Evolutionary conservation across 768 basidiomycete genomes (phyloP).

Genomic region (Rhodosporidiobolus odoratus): DNA sequence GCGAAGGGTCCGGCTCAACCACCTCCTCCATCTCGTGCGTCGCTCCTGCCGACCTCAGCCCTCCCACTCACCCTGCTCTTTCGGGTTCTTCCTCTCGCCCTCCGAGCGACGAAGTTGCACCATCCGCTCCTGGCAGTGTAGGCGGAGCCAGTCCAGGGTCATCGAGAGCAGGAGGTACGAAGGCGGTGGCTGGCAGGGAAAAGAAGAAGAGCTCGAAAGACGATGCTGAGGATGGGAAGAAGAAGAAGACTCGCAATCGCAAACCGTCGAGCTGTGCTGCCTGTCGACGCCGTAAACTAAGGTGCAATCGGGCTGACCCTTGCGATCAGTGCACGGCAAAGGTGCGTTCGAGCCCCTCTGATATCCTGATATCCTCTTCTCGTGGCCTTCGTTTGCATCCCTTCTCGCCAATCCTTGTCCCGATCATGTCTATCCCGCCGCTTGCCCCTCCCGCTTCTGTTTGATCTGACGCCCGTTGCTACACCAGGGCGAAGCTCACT

Average conservation of each 20-base stretch:
- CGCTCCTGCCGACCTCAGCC: not conserved
- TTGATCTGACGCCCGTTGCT: no score
- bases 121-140: not conserved
- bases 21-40: not conserved
- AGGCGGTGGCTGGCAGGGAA: not conserved
- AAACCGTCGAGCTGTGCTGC: conserved; percentile 26
- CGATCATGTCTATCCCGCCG: no score
- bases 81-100: not conserved
- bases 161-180: not conserved
- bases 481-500: conserved; percentile 7
- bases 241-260: conserved; percentile 32
- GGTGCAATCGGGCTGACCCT: conserved; percentile 27
- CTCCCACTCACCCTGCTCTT: not conserved
- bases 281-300: not conserved
- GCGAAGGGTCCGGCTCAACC: not conserved
- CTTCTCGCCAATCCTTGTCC: not conserved
- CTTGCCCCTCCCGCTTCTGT: not conserved
- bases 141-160: not conserved
- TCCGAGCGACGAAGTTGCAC: not conserved
- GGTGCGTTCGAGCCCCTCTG: not conserved
- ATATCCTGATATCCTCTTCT: no score
- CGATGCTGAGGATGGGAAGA: not conserved
- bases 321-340: conserved; percentile 26
- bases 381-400: not conserved
- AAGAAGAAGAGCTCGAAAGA: not conserved